A percentile compares a stretch with the other conserved stretches of the same genome.
phyloP scores from a whole-genome alignment of 805 yeast species.

The Cyberlindnera saturnus region DNA sequence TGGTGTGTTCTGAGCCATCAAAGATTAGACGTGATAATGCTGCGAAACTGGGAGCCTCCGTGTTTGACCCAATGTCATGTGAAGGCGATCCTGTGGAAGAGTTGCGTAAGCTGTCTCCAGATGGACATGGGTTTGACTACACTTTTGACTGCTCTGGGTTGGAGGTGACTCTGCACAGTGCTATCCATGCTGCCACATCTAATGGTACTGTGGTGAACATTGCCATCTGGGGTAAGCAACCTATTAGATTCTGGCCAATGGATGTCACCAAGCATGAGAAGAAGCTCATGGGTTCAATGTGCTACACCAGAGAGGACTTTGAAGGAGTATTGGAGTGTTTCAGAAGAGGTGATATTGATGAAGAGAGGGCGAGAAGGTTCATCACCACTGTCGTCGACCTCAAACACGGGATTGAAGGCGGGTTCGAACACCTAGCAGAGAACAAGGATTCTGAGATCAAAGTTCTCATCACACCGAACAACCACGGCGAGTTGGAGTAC shows the following conservation, averaged over 20 bases:
- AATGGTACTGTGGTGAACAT: constrained; percentile 57
- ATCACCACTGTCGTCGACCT: constrained; percentile 49
- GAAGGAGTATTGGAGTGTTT: constrained; percentile 49
- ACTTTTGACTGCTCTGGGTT: constrained; percentile 53
- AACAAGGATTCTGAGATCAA: constrained; percentile 54
- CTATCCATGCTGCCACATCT: constrained; percentile 42
- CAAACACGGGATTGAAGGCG: constrained; percentile 47
- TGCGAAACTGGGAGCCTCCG: constrained; percentile 38
- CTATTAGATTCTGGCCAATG: constrained; percentile 48
- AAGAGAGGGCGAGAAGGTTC: constrained; percentile 38
- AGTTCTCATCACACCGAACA: constrained; percentile 45
- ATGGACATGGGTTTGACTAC: constrained; percentile 40
- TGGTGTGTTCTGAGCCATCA: constrained; percentile 49
- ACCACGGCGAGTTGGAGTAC: constrained; percentile 28
- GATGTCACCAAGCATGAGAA: constrained; percentile 50
- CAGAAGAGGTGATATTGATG: constrained; percentile 37
- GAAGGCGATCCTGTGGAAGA: constrained; percentile 31
- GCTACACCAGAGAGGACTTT: constrained; percentile 52
- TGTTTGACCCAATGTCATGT: constrained; percentile 41
- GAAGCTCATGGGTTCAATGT: constrained; percentile 52
- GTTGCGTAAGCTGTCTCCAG: constrained; percentile 33
- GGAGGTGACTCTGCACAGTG: constrained; percentile 45
- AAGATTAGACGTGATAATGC: constrained; percentile 44
- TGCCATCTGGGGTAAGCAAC: constrained; percentile 57
- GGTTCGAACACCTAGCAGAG: constrained; percentile 42